These are phyloP conservation scores for Citeromyces matritensis DNA, from an alignment of 805 yeast species.

Conservation along the genomic window DNA sequence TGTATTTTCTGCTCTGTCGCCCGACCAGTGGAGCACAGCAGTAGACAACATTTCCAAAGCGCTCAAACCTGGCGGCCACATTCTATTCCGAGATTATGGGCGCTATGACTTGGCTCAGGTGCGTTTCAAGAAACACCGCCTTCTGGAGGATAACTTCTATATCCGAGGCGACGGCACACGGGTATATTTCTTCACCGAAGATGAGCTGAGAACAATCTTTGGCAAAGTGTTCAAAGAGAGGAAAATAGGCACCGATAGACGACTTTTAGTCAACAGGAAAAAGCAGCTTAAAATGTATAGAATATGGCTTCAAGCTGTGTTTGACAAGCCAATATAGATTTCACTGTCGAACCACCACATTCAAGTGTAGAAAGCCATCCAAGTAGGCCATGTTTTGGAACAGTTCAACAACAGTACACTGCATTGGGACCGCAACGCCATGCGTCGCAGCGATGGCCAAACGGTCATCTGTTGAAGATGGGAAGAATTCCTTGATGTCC, in stretches of 20 bases:
- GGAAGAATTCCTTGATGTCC: conserved; percentile 30
- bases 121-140: conserved; percentile 76
- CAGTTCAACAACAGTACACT: conserved; percentile 27
- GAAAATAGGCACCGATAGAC: conserved; percentile 77
- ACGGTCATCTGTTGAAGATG: conserved; percentile 17
- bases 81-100: conserved; percentile 88
- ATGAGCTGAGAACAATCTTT: conserved; percentile 69
- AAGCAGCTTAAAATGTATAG: conserved; percentile 90
- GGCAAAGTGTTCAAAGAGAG: conserved; percentile 46
- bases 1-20: conserved; percentile 84
- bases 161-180: conserved; percentile 97
- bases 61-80: conserved; percentile 86
- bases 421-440: conserved; percentile 35
- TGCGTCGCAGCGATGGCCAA: conserved; percentile 32
- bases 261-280: conserved; percentile 84
- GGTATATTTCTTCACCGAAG: conserved; percentile 93
- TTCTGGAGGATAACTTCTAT: conserved; percentile 85
- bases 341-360: conserved; percentile 16
- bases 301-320: conserved; percentile 93
- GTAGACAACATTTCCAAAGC: conserved; percentile 51
- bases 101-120: conserved; percentile 93
- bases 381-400: conserved; percentile 28
- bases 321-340: conserved; percentile 19
- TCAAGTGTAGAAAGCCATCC: conserved; percentile 55
- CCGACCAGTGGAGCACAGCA: conserved; percentile 82